Conservation (phyloP, 768 basidiomycete genomes). For the Multifurca ochricompacta region DNA sequence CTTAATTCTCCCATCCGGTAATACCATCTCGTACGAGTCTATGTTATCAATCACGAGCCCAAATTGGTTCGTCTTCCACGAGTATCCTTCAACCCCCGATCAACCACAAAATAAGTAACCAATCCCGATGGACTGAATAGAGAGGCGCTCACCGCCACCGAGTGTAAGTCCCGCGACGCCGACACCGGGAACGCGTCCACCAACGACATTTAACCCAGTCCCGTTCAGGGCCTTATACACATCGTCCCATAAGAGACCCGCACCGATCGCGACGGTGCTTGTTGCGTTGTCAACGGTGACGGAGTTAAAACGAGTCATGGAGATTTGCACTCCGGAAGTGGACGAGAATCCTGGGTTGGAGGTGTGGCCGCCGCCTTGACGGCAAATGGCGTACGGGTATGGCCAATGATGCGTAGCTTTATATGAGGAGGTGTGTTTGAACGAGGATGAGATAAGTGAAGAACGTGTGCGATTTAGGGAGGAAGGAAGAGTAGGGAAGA, state of each 20-base stretch:
- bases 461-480: too few species aligned
- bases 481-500: neutral
- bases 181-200: conserved; percentile 23
- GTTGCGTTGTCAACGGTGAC: neutral
- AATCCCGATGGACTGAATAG: neutral
- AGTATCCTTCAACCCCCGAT: conserved; percentile 6
- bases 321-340: conserved; percentile 24
- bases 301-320: conserved; percentile 22
- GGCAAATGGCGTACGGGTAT: conserved; percentile 15
- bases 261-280: conserved; percentile 18
- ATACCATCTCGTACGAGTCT: conserved; percentile 21
- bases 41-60: conserved; percentile 22
- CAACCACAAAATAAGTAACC: neutral
- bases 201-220: conserved; percentile 22
- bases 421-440: too few species aligned
- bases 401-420: conserved; percentile 9
- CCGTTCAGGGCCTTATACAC: conserved; percentile 21
- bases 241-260: conserved; percentile 26
- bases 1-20: conserved; percentile 20
- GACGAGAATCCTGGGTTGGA: conserved; percentile 24
- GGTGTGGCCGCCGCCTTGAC: conserved; percentile 26
- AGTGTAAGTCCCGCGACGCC: conserved; percentile 25
- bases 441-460: too few species aligned
- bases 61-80: conserved; percentile 17
- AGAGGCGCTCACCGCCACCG: conserved; percentile 21